Evolutionary conservation across 2,329 filamentous ascomycete species (phyloP).

Genomic region (Cladosporium sp.): DNA sequence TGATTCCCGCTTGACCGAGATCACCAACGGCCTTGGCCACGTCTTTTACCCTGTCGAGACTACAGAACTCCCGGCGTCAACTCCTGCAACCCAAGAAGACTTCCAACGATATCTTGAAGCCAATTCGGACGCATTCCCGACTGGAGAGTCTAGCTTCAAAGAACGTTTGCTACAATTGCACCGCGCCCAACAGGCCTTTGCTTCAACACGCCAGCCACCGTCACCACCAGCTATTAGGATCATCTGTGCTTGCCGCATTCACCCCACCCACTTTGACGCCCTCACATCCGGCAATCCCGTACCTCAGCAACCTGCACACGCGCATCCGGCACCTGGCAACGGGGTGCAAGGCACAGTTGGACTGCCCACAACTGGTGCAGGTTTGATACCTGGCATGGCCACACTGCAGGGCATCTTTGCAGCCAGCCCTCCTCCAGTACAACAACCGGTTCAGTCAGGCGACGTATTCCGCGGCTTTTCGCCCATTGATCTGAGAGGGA

Average conservation of each 20-base stretch:
- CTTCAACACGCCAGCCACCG: neutral
- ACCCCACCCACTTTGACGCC: constrained; percentile 23
- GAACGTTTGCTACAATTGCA: constrained; percentile 1
- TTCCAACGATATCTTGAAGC: constrained; percentile 6
- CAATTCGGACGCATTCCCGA: neutral
- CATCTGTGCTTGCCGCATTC: constrained; percentile 28
- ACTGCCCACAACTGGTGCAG: neutral
- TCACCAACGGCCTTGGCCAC: constrained; percentile 27
- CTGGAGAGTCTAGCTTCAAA: constrained; percentile 1
- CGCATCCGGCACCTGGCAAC: neutral
- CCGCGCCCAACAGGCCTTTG: constrained; percentile 1
- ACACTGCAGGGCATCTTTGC: constrained; percentile 1
- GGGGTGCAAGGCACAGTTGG: neutral
- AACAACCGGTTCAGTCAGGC: constrained; percentile 20
- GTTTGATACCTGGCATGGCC: neutral
- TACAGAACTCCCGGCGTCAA: neutral
- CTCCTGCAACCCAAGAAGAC: neutral
- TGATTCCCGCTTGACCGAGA: constrained; percentile 26
- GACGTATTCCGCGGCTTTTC: constrained; percentile 27
- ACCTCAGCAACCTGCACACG: neutral
- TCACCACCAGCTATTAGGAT: constrained; percentile 24
- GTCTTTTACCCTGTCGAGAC: constrained; percentile 20
- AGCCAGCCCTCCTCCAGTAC: neutral
- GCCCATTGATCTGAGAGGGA: constrained; percentile 22
- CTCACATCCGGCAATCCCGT: constrained; percentile 16